phyloP scores from a whole-genome alignment of 805 yeast species.

The Schwanniomyces sp. region DNA sequence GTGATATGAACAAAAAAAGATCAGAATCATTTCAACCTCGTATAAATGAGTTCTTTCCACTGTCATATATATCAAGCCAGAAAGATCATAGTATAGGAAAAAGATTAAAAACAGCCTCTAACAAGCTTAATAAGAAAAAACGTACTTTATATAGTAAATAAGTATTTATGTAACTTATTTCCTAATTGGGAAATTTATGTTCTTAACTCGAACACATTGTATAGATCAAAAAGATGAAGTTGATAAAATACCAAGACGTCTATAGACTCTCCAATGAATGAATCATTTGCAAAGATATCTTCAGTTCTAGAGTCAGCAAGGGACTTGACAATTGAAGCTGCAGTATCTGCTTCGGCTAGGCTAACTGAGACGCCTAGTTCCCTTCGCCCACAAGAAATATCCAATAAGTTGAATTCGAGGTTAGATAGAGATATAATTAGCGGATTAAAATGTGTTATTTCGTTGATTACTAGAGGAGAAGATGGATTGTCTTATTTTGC shows the following conservation, averaged over 20 bases:
- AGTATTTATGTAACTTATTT: not conserved
- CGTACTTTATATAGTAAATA: slow-evolving; percentile 1
- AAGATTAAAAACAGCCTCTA: slow-evolving; percentile 59
- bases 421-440: slow-evolving; percentile 51
- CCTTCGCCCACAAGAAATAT: slow-evolving; percentile 66
- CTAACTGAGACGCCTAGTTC: slow-evolving; percentile 61
- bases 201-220: not conserved
- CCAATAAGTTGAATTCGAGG: slow-evolving; percentile 64
- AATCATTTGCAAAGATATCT: slow-evolving; percentile 59
- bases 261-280: slow-evolving; percentile 27
- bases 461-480: slow-evolving; percentile 40
- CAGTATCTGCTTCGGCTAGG: slow-evolving; percentile 71
- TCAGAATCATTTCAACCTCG: slow-evolving; percentile 57
- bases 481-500: slow-evolving; percentile 60
- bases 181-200: slow-evolving; percentile 9
- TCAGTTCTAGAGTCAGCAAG: slow-evolving; percentile 78
- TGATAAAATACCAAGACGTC: not conserved
- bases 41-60: slow-evolving; percentile 67
- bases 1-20: slow-evolving; percentile 68
- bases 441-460: slow-evolving; percentile 43
- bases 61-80: slow-evolving; percentile 48
- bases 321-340: slow-evolving; percentile 79
- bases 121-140: slow-evolving; percentile 36
- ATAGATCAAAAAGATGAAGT: not conserved
- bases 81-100: slow-evolving; percentile 55